Evolutionary conservation across 2,329 filamentous ascomycete genomes (phyloP), one percentile per base, ranked within the genome.

Genomic region (Talaromyces piceae): DNA sequence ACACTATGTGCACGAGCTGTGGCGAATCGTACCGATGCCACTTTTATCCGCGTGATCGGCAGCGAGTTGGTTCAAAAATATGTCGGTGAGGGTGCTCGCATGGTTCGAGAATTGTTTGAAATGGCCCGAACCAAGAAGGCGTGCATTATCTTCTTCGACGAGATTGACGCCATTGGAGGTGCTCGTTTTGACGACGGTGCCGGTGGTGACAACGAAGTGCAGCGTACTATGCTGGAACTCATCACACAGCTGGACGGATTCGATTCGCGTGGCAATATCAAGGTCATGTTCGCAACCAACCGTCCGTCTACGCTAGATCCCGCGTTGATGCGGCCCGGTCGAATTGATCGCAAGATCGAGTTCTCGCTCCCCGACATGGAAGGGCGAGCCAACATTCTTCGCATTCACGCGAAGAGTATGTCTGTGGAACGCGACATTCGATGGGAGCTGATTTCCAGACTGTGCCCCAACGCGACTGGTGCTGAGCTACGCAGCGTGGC

Each of bases 51-150:
- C 68, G 93, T 98, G 65, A 98, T 98, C 68, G 93, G 93, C 58
- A 95, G 89, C 62, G 93, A 98, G 71, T 76, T 98, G 63, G 93
- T 98, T 7, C 93, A 98, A 73, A 98, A 98, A 75, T 98, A 98
- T 67, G 93, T 98, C 16, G 93, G 93, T 67, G 93, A 98, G 71
- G 93, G 93, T 67, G 93, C 94, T 4, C 83, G 94, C 63, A 98
- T 98, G 93, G 93, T 98, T 18, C 85, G 93, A 63, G 93, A 98
- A 75, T 81, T 98, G 2, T 98, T 98, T 70, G 93, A 98, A 75
- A 98, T 98, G 93, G 93, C 93, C 8, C 84, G 93, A 61, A 97
- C 93, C 52, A 98, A 98, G 81, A 98, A 98, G 75, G 93, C 93
- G 0, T 98, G 93, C 73, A 98, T 98, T 67, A 98, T 98, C 74